phyloP scores from a whole-genome alignment of 78 protist genomes.

The Chrysochromulina tobinii region DNA sequence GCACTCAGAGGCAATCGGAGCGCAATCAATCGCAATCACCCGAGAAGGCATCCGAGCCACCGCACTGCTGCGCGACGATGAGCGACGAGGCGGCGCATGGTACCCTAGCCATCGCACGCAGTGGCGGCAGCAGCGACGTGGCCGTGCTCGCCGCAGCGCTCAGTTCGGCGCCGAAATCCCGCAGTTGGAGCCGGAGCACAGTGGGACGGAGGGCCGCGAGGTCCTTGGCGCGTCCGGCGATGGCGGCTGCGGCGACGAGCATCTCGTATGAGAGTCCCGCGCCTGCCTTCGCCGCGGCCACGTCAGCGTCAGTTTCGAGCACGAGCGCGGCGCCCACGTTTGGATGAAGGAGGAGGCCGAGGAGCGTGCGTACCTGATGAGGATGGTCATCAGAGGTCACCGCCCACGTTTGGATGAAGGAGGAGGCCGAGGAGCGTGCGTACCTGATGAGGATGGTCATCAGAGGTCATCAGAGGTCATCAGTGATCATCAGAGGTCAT shows the following conservation, averaged over 20 bases:
- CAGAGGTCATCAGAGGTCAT: neutral
- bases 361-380: constrained; percentile 10
- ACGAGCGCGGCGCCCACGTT: constrained; percentile 37
- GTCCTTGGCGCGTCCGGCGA: neutral
- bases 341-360: constrained; percentile 7
- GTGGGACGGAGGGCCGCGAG: neutral
- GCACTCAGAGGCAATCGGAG: too few species aligned
- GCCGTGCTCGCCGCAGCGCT: neutral
- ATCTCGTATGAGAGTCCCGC: neutral
- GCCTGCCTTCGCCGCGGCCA: too few species aligned
- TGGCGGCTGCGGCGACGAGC: neutral
- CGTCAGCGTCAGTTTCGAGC: neutral
- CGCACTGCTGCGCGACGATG: constrained; percentile 40
- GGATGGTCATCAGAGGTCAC: too few species aligned
- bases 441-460: too few species aligned
- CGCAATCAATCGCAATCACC: neutral
- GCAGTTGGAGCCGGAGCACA: neutral
- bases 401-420: constrained; percentile 38
- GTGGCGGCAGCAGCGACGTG: neutral
- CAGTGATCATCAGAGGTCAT: too few species aligned
- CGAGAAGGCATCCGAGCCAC: constrained; percentile 53
- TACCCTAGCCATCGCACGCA: too few species aligned
- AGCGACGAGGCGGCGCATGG: neutral
- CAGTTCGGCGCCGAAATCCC: neutral
- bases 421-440: constrained; percentile 16